phyloP scores from a whole-genome alignment of 106 monocot species.

The Ottelia alismoides region DNA sequence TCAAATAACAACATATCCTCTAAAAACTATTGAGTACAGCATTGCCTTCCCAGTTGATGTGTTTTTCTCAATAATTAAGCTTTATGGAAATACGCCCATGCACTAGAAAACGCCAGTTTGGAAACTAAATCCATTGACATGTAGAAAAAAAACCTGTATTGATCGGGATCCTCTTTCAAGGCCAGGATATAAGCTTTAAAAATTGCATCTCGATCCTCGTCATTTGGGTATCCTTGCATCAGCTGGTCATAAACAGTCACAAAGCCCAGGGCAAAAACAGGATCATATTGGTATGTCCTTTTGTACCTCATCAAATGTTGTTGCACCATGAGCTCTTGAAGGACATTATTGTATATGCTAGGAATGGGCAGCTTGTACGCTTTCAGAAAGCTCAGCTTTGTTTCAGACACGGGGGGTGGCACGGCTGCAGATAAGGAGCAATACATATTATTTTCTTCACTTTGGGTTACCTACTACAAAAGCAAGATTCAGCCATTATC shows the following conservation, averaged over 20 bases:
- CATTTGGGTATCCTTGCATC: slow-evolving; percentile 83
- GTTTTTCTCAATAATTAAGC: too few relatives aligned
- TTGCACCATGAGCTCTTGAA: slow-evolving; percentile 86
- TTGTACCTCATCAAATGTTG: slow-evolving; percentile 92
- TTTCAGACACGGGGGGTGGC: slow-evolving; percentile 66
- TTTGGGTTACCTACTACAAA: too few relatives aligned
- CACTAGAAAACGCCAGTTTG: too few relatives aligned
- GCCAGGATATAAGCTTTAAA: slow-evolving; percentile 68
- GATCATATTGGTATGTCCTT: slow-evolving; percentile 77
- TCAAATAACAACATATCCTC: too few relatives aligned
- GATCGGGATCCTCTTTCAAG: slow-evolving; percentile 75
- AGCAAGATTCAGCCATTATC: too few relatives aligned
- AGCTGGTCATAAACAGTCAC: slow-evolving; percentile 86
- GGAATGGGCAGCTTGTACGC: slow-evolving; percentile 79
- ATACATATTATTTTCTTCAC: too few relatives aligned
- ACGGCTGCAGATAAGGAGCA: too few relatives aligned
- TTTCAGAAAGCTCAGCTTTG: slow-evolving; percentile 67
- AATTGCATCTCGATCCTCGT: slow-evolving; percentile 65
- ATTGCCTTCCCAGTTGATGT: too few relatives aligned
- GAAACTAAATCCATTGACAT: background rate
- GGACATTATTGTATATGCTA: slow-evolving; percentile 65
- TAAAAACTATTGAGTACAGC: too few relatives aligned
- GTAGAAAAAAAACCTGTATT: slow-evolving; percentile 43
- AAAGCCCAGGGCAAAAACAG: slow-evolving; percentile 86
- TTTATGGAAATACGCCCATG: too few relatives aligned